These are phyloP conservation scores for Colletotrichum phormii DNA, from an alignment of 2,329 filamentous ascomycete genomes.

Conservation along the genomic window DNA sequence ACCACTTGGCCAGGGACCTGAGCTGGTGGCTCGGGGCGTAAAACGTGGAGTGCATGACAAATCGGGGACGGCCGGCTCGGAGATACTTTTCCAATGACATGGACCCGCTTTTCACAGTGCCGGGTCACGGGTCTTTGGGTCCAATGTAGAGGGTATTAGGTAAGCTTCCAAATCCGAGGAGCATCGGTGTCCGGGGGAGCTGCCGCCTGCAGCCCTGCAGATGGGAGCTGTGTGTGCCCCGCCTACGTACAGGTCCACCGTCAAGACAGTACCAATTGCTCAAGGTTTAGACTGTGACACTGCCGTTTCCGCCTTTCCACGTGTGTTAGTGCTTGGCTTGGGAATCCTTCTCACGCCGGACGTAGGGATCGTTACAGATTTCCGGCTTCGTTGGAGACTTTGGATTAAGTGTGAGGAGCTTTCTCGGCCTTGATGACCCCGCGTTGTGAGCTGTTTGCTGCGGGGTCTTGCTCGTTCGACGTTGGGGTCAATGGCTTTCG, in stretches of 20 bases:
- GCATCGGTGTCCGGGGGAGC: neutral
- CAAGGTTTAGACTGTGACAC: neutral
- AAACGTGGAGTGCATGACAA: slow-evolving; percentile 34
- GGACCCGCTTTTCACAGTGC: neutral
- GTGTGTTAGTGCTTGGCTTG: neutral
- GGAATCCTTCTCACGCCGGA: neutral
- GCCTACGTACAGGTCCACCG: too few relatives aligned
- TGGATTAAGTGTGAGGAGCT: neutral
- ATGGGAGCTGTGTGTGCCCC: neutral
- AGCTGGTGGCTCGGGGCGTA: neutral
- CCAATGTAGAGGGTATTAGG: neutral
- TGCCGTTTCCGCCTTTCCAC: neutral
- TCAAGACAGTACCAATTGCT: neutral
- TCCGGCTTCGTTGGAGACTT: neutral
- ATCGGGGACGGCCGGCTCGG: slow-evolving; percentile 24
- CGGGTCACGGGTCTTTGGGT: neutral
- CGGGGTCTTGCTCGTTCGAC: slow-evolving; percentile 1
- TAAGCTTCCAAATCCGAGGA: neutral
- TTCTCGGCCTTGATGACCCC: neutral
- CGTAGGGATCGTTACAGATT: neutral
- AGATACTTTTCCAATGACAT: slow-evolving; percentile 5
- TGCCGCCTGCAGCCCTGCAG: neutral
- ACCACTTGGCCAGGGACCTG: slow-evolving; percentile 14
- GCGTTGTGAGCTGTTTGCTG: neutral
- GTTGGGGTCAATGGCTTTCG: neutral